These are phyloP conservation scores for Starmerella stigmatis DNA, from an alignment of 805 yeast species.

Conservation along the genomic window DNA sequence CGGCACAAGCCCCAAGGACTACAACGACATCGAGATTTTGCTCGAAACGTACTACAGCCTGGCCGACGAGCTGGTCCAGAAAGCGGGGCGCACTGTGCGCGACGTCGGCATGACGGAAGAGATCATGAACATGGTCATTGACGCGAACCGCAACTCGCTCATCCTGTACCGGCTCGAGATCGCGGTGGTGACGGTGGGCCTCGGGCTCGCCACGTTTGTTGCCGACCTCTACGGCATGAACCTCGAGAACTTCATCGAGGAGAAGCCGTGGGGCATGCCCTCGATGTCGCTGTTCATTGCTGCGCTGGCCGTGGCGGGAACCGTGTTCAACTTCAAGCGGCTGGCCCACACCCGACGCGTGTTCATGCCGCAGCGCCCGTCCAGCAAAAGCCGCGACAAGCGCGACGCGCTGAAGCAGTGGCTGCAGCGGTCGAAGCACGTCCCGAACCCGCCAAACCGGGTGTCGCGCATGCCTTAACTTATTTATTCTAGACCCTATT, in stretches of 20 bases:
- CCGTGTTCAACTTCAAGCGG: slow-evolving; percentile 45
- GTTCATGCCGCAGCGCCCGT: slow-evolving; percentile 40
- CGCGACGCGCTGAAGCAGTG: slow-evolving; percentile 17
- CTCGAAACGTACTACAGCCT: slow-evolving; percentile 83
- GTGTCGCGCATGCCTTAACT: not conserved
- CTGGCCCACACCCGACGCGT: slow-evolving; percentile 58
- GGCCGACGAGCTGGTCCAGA: slow-evolving; percentile 87
- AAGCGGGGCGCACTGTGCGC: slow-evolving; percentile 67
- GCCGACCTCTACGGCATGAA: slow-evolving; percentile 96
- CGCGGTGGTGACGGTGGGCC: slow-evolving; percentile 72
- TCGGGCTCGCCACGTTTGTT: slow-evolving; percentile 70
- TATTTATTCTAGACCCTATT: not conserved
- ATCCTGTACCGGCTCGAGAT: slow-evolving; percentile 79
- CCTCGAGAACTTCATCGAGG: slow-evolving; percentile 84
- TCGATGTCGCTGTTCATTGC: slow-evolving; percentile 39
- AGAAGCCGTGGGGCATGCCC: slow-evolving; percentile 57
- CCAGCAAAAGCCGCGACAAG: not conserved
- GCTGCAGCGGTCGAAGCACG: slow-evolving; percentile 14
- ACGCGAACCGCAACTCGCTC: slow-evolving; percentile 79
- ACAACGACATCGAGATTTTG: slow-evolving; percentile 66
- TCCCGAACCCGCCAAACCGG: slow-evolving; percentile 5
- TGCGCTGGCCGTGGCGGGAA: slow-evolving; percentile 37
- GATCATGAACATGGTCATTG: slow-evolving; percentile 80
- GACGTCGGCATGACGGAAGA: slow-evolving; percentile 89
- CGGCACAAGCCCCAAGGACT: slow-evolving; percentile 30